A percentile compares a stretch with the other conserved stretches of the same genome.
Conservation (phyloP, 2,329 filamentous ascomycete genomes). For the Penicillium sclerotiorum region DNA sequence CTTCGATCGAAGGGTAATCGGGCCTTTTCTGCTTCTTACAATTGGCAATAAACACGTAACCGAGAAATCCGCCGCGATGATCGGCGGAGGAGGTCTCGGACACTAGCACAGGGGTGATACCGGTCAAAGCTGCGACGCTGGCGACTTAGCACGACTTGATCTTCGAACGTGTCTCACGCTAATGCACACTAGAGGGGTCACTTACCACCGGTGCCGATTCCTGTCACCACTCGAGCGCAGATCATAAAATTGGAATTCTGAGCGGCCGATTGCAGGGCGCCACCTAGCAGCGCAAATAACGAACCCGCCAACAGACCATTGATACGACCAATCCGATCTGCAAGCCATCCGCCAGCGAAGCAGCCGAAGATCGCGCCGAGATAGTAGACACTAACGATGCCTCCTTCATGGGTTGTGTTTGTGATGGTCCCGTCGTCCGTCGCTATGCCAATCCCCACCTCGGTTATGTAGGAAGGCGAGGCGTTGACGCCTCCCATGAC, state of each 20-base stretch:
- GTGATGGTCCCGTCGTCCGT: constrained; percentile 50
- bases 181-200: constrained; percentile 11
- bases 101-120: constrained; percentile 54
- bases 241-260: constrained; percentile 54
- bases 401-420: constrained; percentile 53
- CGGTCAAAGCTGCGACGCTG: constrained; percentile 42
- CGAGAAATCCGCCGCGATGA: constrained; percentile 52
- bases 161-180: constrained; percentile 5
- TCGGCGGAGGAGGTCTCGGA: constrained; percentile 52
- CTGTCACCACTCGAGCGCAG: constrained; percentile 54
- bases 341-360: constrained; percentile 53
- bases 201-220: constrained; percentile 54
- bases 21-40: constrained; percentile 29
- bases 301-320: constrained; percentile 53
- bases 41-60: constrained; percentile 57
- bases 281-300: constrained; percentile 53
- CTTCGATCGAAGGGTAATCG: neutral
- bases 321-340: constrained; percentile 58
- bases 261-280: constrained; percentile 51
- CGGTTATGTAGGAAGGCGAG: constrained; percentile 39
- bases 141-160: neutral
- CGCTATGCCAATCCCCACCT: constrained; percentile 49
- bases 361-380: constrained; percentile 55
- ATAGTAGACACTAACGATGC: constrained; percentile 58
- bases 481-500: constrained; percentile 57